Evolutionary conservation across 768 basidiomycete species (phyloP), one percentile per base, ranked within the genome.

Genomic region (Lactarius evosmus): DNA sequence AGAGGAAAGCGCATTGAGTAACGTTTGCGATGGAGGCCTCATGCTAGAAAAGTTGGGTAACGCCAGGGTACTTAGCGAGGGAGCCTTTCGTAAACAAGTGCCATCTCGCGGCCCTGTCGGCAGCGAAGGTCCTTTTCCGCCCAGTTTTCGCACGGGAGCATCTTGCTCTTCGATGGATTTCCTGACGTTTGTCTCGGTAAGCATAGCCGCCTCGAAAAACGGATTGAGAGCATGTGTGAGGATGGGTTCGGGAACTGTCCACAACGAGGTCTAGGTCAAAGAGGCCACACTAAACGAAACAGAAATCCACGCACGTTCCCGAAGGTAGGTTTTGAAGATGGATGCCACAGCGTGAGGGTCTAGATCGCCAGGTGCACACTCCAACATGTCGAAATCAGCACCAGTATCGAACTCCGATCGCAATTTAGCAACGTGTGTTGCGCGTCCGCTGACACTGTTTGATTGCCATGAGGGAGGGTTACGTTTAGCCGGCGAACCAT

Each of bases 271-370:
- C 49, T 22, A 61, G n/a, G 60, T 29, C 58, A 22, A 66, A 25
- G 68, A 50, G 67, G 36, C 52, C 38, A 57, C 51, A 55, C 7
- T 34, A n/a, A 25, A 22, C 22, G 36, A n/a, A 56, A 69, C 38
- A 54, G 34, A 36, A 16, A 50, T 54, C 25, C 7, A 81, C 95
- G 79, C 76, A 96, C 95, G 78, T 82, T 97, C 94, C 61, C 95
- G 88, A 49, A 98, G 79, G 73, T 86, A 98, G 1, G 92, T 88
- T 74, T 96, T 97, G 78, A 96, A 97, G 33, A 96, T 78, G 29
- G 92, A 91, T 22, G 95, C 87, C 7, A 98, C 95, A 1, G 93
- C 92, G 74, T 98, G 94, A 53, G 95, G 95, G 72, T 98, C 95
- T 38, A 98, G 76, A 70, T 98, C 94, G 8, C 89, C 85, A 29